Evolutionary conservation across 441 rosid species (phyloP).

Genomic region (Bocquillonia castaneifolia): DNA sequence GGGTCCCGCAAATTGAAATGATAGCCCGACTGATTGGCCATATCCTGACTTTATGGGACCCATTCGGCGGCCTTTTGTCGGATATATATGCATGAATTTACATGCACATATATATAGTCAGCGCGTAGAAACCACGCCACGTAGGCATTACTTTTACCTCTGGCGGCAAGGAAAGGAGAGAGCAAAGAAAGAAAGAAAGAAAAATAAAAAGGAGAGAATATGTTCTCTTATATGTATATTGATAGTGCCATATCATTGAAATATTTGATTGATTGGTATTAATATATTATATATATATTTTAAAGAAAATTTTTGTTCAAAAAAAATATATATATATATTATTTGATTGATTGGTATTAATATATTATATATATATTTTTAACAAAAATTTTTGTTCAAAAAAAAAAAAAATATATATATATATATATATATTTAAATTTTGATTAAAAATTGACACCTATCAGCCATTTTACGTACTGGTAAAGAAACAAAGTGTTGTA

Average conservation of each 20-base stretch:
- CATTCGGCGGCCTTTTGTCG: constrained; percentile 35
- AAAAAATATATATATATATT: background rate
- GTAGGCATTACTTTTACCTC: constrained; percentile 13
- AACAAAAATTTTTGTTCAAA: too few species aligned
- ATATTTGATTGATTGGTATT: background rate
- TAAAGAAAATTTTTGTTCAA: background rate
- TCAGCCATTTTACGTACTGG: constrained; percentile 16
- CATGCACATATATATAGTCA: background rate
- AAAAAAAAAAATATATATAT: too few species aligned
- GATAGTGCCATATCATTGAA: constrained; percentile 12
- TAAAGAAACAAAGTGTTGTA: constrained; percentile 11
- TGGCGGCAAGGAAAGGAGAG: constrained; percentile 19
- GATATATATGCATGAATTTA: constrained; percentile 27
- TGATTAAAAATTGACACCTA: too few species aligned
- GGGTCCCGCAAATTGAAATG: constrained; percentile 30
- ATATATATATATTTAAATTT: too few species aligned
- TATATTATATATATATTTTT: too few species aligned
- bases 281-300: too few species aligned
- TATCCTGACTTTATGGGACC: constrained; percentile 14
- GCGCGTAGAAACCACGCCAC: constrained; percentile 44
- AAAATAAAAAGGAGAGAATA: constrained; percentile 30
- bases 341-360: too few species aligned
- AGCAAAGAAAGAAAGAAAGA: background rate
- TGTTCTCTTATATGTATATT: constrained; percentile 26
- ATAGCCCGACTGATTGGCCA: constrained; percentile 24